Conservation (phyloP, 305 asterid genomes). For the Solanum hybrid region DNA sequence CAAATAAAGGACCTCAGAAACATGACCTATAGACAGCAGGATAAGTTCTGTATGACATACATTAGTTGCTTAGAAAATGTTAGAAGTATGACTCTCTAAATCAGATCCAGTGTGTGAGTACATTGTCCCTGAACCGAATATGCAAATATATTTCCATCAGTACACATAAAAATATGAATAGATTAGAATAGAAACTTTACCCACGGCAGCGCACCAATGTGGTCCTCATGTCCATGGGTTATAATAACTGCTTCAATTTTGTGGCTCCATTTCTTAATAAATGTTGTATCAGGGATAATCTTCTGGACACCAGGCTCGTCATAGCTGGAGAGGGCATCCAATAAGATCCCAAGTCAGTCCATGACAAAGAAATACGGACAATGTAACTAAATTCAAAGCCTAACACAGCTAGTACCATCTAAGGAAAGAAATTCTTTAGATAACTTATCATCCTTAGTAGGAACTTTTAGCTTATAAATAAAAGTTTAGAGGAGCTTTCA, state of each 20-base stretch:
- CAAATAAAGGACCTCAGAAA: background rate
- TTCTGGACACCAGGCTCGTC: conserved; percentile 97
- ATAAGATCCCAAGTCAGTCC: conserved; percentile 1
- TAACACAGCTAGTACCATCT: background rate
- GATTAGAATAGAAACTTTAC: conserved; percentile 62
- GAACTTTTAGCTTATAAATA: background rate
- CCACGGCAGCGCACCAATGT: conserved; percentile 99
- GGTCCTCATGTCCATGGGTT: conserved; percentile 99
- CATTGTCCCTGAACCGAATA: background rate
- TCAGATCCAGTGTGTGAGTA: background rate
- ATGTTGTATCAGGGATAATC: conserved; percentile 94
- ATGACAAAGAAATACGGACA: background rate
- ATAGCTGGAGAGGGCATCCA: conserved; percentile 35
- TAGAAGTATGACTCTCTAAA: background rate
- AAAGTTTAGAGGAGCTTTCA: background rate
- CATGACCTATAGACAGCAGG: background rate
- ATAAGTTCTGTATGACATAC: background rate
- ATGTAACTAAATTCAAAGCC: background rate
- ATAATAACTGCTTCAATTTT: conserved; percentile 96
- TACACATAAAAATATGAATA: background rate
- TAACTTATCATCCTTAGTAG: background rate
- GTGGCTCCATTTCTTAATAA: conserved; percentile 94
- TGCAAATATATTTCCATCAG: background rate
- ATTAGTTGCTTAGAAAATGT: background rate
- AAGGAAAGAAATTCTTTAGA: background rate